phyloP scores from a whole-genome alignment of 352 stramenopile species.

The Pythium brachiatum region DNA sequence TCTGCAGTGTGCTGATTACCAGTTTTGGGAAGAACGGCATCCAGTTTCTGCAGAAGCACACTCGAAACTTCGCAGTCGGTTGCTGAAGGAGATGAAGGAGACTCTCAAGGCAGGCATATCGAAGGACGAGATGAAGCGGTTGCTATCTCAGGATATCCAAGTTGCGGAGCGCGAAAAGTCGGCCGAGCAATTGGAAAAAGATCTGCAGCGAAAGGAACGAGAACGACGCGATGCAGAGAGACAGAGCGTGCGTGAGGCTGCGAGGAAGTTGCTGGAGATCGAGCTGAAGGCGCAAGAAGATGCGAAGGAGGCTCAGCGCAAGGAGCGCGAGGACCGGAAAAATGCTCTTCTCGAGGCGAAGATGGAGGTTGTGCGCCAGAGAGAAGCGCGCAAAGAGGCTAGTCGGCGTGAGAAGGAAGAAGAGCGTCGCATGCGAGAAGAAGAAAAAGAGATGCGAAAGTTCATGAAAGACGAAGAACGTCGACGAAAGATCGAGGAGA shows the following conservation, averaged over 20 bases:
- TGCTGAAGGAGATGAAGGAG: conserved; percentile 62
- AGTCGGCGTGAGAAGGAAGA: conserved; percentile 60
- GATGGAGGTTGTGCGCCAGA: conserved; percentile 57
- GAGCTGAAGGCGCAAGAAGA: conserved; percentile 79
- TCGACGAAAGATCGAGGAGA: conserved; percentile 65
- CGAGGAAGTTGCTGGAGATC: conserved; percentile 67
- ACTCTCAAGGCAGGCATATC: conserved; percentile 28
- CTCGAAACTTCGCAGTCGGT: conserved; percentile 48
- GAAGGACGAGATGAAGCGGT: conserved; percentile 43
- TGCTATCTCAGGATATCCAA: conserved; percentile 43
- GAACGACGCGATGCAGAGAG: conserved; percentile 65
- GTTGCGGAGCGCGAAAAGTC: conserved; percentile 42
- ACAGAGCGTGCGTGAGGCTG: conserved; percentile 62
- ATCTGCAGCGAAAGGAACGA: conserved; percentile 41
- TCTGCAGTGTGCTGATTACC: conserved; percentile 64
- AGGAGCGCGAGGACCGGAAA: conserved; percentile 68
- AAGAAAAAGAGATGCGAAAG: conserved; percentile 69
- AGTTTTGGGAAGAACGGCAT: conserved; percentile 85
- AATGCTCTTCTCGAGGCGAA: conserved; percentile 65
- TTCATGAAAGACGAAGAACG: conserved; percentile 71
- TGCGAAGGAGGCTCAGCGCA: conserved; percentile 61
- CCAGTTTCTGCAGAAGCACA: conserved; percentile 56
- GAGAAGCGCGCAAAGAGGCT: conserved; percentile 66
- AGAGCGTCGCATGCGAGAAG: conserved; percentile 60
- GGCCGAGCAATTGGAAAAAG: conserved; percentile 38